phyloP scores from a whole-genome alignment of 257 asterid genomes.

The Solanum sitiens region DNA sequence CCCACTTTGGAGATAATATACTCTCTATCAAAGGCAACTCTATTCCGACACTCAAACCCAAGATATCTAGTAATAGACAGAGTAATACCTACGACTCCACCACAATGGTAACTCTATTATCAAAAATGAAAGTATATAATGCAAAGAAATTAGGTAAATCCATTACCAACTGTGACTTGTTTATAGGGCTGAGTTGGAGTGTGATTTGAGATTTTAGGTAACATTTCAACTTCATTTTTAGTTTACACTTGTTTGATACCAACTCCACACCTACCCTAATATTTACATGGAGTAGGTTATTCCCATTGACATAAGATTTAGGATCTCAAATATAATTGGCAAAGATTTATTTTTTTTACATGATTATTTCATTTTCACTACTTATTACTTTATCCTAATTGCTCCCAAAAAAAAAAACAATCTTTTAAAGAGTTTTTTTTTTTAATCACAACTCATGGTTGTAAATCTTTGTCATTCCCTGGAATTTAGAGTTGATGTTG shows the following conservation, averaged over 20 bases:
- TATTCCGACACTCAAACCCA: neutral
- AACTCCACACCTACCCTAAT: neutral
- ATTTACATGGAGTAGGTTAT: neutral
- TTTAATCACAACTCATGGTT: neutral
- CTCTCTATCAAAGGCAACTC: neutral
- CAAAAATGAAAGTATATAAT: neutral
- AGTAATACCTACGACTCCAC: neutral
- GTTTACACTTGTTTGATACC: neutral
- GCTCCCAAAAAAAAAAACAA: neutral
- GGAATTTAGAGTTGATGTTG: neutral
- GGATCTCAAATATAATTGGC: neutral
- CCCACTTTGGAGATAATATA: neutral
- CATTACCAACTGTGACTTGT: neutral
- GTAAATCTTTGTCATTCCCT: neutral
- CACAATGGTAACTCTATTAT: neutral
- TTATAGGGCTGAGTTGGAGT: slow-evolving; percentile 1
- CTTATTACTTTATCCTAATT: neutral
- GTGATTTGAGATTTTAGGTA: neutral
- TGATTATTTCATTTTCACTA: neutral
- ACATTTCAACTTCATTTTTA: slow-evolving; percentile 13
- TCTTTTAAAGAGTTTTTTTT: neutral
- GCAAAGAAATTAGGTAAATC: neutral
- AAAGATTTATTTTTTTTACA: neutral
- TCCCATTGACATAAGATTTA: neutral
- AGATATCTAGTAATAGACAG: neutral